Evolutionary conservation across 164 flowering plant species (phyloP), one percentile per base, ranked within the genome.

Genomic region (Stephania japonica): DNA sequence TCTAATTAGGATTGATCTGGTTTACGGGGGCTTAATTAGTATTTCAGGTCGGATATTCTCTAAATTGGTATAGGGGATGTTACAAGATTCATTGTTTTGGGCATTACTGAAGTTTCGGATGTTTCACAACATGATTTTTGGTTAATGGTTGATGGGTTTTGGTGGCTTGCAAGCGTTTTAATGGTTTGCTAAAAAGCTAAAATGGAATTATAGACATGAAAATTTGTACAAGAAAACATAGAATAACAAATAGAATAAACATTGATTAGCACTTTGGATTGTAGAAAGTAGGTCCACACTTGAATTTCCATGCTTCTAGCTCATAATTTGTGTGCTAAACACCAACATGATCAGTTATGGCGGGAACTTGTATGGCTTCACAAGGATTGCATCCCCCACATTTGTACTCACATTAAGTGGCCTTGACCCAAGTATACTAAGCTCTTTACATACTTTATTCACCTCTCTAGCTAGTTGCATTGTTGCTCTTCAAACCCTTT

Each of bases 291-390:
- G 81, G 3, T 18, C 89, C 88, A 73, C 92, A 87, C 70, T 82
- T 87, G 87, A 90, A 88, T 83, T 84, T 87, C 92, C 92, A 88
- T 24, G 87, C 87, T 70, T 88, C 92, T 11, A 90, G 90, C 75
- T 82, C 84, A 72, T 88, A 88, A 75, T 88, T 88, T 11, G 92
- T 71, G 70, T 80, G 85, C 27, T 87, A 84, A 44, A 82, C 24
- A 11, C 80, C 76, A 26, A 77, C 2, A 11, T 49, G 76, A 59
- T 73, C 77, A 68, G 78, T 68, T 16, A 77, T 81, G 14, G 87
- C 73, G 38, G 90, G 90, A 43, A 84, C 86, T 75, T 88, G 92
- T 65, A 77, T 81, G 47, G 90, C 87, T 63, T 75, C 70, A 73
- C 92, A 88, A n/a, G 92, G 92, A 10, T 1, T 70, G 79, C 92